Evolutionary conservation across 2,329 filamentous ascomycete species (phyloP).

Genomic region (Hymenoscyphus infarciens): DNA sequence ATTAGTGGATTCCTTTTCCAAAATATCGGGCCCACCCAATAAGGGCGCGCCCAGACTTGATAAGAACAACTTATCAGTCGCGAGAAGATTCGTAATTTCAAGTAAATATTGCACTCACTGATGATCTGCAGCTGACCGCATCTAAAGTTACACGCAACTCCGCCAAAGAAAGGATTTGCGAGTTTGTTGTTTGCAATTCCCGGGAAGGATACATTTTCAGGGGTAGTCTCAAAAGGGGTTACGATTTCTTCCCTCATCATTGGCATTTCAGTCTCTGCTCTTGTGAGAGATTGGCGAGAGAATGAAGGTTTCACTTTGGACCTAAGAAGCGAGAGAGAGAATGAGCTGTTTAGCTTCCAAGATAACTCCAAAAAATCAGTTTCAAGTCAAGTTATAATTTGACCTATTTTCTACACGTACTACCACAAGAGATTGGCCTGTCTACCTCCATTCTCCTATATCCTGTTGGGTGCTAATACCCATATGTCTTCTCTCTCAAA

Average conservation of each 20-base stretch:
- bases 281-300: background rate
- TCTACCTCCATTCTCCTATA: no score
- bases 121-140: slow-evolving; percentile 3
- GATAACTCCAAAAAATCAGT: no score
- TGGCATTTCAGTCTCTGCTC: background rate
- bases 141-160: background rate
- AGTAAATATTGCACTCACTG: background rate
- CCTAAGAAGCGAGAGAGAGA: no score
- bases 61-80: background rate
- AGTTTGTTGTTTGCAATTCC: background rate
- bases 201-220: background rate
- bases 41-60: background rate
- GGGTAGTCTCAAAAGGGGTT: background rate
- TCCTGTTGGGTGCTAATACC: no score
- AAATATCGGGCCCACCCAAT: background rate
- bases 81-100: background rate
- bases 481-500: no score
- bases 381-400: no score
- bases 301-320: no score
- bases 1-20: background rate
- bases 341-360: no score
- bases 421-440: no score
- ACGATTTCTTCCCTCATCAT: background rate
- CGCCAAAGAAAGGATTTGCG: background rate
- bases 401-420: no score